Evolutionary conservation across 148 eudicot genomes (phyloP), one percentile per base, ranked within the genome.

Genomic region (Vaccinium macrocarpon): DNA sequence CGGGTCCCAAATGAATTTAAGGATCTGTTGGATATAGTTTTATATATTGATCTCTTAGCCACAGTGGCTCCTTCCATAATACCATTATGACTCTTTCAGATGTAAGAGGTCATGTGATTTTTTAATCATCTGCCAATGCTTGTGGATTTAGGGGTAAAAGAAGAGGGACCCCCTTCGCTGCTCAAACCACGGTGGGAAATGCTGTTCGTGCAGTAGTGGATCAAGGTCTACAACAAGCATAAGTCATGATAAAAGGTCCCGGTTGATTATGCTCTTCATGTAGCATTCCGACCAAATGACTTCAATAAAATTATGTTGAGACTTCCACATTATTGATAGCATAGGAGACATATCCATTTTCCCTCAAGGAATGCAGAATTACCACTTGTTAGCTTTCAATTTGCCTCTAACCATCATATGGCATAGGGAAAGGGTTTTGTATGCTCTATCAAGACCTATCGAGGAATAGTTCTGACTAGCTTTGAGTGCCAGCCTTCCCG

Each of bases 141-240:
- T 11, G 27, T 25, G 14, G 29, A 10, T 64, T 64, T 64, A 64
- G 32, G 71, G 32, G 71, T 64, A 64, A 9, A 62, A 62, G 29
- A 64, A 64, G 29, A 64, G 14, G 71, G 25, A 23, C 14, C 32
- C 23, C 29, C 14, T 64, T 6, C 23, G 71, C 71, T 23, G 7
- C 29, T 64, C 32, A 64, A 23, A n/a, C 71, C 57, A 64, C 13
- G 2, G 4, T 23, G 32, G 32, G 71, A 23, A 23, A 23, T 64
- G 77, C 23, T 46, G 8, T 18, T 46, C 78, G 23, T 74, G 46
- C 13, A 42, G 6, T 42, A 42, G 11, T 42, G 46, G 25, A 74
- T 74, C 78, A 38, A 74, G 13, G 78, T 74, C 46, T 74, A 21
- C 51, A 74, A 74, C 23, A 11, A 74, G 78, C 78, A 35, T 46